phyloP scores from a whole-genome alignment of 2,329 filamentous ascomycete genomes.

The Arachnomyces sp. region DNA sequence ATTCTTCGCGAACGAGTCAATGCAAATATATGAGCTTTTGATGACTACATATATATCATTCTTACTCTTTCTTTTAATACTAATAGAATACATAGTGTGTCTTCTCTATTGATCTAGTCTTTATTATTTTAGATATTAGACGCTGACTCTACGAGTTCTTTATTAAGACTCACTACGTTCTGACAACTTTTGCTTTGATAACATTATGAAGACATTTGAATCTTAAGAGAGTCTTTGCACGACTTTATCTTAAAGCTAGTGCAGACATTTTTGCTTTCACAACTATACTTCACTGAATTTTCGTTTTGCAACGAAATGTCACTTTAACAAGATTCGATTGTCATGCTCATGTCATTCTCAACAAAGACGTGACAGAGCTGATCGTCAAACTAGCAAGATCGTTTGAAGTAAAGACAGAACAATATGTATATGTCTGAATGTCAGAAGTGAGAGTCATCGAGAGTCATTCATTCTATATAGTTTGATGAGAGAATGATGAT shows the following conservation, averaged over 20 bases:
- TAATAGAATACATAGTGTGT: background rate
- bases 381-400: conserved; percentile 9
- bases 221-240: conserved; percentile 6
- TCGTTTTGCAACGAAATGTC: conserved; percentile 14
- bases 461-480: conserved; percentile 21
- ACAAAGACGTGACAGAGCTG: conserved; percentile 4
- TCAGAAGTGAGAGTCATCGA: conserved; percentile 14
- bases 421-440: conserved; percentile 17
- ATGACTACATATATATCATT: conserved; percentile 8
- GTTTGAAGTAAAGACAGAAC: conserved; percentile 10
- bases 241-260: conserved; percentile 13
- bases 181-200: background rate
- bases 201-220: conserved; percentile 1
- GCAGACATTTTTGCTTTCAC: conserved; percentile 3
- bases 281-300: conserved; percentile 6
- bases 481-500: conserved; percentile 13
- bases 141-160: conserved; percentile 1
- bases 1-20: background rate
- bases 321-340: conserved; percentile 6
- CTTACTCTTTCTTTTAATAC: background rate
- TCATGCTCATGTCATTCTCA: conserved; percentile 1
- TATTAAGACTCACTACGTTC: conserved; percentile 4
- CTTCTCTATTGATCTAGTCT: background rate
- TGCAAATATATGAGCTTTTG: conserved; percentile 8
- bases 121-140: background rate